Conservation (phyloP, 495 filamentous ascomycete genomes). For the Annulohypoxylon bovei region DNA sequence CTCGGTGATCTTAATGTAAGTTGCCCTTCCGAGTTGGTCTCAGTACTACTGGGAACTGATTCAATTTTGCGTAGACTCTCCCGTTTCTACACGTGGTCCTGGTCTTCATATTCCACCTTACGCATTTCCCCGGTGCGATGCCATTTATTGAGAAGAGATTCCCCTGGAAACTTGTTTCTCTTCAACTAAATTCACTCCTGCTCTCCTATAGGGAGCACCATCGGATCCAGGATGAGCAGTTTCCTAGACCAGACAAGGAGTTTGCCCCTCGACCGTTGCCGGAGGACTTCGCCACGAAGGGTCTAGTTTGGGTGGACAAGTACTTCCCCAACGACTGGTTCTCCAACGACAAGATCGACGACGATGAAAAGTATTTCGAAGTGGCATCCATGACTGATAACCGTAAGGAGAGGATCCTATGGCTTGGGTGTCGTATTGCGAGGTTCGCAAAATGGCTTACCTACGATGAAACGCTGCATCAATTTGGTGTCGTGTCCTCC, state of each 20-base stretch:
- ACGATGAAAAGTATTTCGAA: conserved; percentile 81
- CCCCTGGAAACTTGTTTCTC: conserved; percentile 73
- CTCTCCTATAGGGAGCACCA: conserved; percentile 49
- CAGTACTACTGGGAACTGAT: background rate
- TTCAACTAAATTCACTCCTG: conserved; percentile 72
- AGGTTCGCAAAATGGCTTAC: conserved; percentile 47
- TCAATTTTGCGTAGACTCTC: conserved; percentile 54
- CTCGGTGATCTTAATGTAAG: conserved; percentile 65
- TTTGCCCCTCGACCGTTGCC: conserved; percentile 68
- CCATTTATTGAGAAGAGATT: conserved; percentile 56
- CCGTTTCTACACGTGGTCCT: conserved; percentile 75
- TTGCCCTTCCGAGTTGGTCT: background rate
- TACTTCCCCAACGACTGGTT: conserved; percentile 81
- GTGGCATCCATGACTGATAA: conserved; percentile 69
- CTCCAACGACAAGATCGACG: conserved; percentile 71
- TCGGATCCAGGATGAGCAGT: conserved; percentile 61
- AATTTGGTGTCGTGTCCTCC: conserved; percentile 46
- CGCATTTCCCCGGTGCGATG: conserved; percentile 62
- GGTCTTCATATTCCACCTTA: conserved; percentile 72
- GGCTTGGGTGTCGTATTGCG: conserved; percentile 71
- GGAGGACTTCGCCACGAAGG: conserved; percentile 85
- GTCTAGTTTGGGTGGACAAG: conserved; percentile 73
- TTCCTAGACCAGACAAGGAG: conserved; percentile 64
- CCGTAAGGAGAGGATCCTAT: conserved; percentile 77
- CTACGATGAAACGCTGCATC: conserved; percentile 45